These are phyloP conservation scores for Zygnema cylindricum DNA, from an alignment of 139 green algal species.

Conservation along the genomic window DNA sequence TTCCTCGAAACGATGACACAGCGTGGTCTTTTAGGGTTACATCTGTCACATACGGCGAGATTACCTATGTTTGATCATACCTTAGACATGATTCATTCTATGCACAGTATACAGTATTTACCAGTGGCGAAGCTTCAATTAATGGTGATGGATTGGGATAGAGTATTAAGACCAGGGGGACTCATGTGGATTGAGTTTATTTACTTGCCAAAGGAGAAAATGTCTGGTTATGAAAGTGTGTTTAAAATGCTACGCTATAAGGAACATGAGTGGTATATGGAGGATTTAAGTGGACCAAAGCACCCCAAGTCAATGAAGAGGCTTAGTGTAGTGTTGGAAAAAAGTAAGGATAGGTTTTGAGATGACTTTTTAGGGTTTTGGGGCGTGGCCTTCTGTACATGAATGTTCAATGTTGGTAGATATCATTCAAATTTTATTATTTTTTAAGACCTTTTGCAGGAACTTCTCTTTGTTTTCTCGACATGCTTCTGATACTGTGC, in stretches of 20 bases:
- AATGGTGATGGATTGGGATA: neutral
- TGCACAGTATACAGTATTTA: neutral
- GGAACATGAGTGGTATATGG: constrained; percentile 24
- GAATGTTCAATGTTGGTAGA: too few species aligned
- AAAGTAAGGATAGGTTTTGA: neutral
- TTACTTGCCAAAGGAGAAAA: neutral
- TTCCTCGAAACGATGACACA: constrained; percentile 18
- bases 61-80: neutral
- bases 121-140: neutral
- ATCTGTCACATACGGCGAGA: neutral
- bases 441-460: too few species aligned
- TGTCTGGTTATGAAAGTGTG: neutral
- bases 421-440: too few species aligned
- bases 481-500: too few species aligned
- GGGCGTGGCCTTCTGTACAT: too few species aligned
- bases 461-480: too few species aligned
- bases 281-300: neutral
- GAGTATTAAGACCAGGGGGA: neutral
- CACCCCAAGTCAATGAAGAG: neutral
- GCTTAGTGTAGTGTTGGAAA: constrained; percentile 10
- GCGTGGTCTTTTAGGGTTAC: neutral
- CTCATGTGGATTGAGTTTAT: neutral
- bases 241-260: neutral
- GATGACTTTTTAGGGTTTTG: too few species aligned
- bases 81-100: neutral